Base-by-base conservation (phyloP, 371 early-diverging fungal genomes). In the Mortierella sp. region DNA sequence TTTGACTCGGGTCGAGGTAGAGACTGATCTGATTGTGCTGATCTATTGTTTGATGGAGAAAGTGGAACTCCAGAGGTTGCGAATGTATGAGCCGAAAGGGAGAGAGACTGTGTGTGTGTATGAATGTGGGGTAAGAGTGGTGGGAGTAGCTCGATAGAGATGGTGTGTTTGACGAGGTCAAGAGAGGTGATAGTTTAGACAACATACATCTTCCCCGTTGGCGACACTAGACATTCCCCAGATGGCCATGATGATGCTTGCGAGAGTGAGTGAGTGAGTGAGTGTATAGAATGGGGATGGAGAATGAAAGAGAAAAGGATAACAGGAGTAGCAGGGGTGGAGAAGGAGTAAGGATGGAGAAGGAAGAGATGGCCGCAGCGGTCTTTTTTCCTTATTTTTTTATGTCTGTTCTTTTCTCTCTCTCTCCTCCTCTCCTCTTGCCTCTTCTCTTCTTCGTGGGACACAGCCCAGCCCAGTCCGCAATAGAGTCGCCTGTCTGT, bases 181-280 rank as follows among this genome's bases (percentile, higher is more conserved):
- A 28, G 23, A n/a, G 28, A 26, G 23, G 25, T 45, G 44, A 11
- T n/a, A 7, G 25, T 47, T 45, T 16, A 21, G 15, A 4, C 9
- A 60, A 37, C 72, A 6, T 75, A 72, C 73, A 66, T 72, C 79
- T 9, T 68, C 72, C 55, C 43, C 53, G 23, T 65, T 26, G n/a
- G 21, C 23, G 48, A 68, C 30, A 15, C 69, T 57, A 44, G 79
- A 68, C 79, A 68, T 77, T 72, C 79, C 79, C 79, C 79, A 77
- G 79, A 77, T 77, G 72, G 79, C 79, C 79, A 77, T 77, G 44
- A 29, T 72, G 75, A 48, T 7, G 16, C n/a, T 50, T n/a, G 50
- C 21, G 50, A 7, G 16, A 14, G 21, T 50, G 3, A 5, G 50
- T n/a, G n/a, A n/a, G n/a, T n/a, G n/a, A n/a, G n/a, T n/a, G n/a